Evolutionary conservation across 148 eudicot genomes (phyloP).

Genomic region (Pouteria glomerata): DNA sequence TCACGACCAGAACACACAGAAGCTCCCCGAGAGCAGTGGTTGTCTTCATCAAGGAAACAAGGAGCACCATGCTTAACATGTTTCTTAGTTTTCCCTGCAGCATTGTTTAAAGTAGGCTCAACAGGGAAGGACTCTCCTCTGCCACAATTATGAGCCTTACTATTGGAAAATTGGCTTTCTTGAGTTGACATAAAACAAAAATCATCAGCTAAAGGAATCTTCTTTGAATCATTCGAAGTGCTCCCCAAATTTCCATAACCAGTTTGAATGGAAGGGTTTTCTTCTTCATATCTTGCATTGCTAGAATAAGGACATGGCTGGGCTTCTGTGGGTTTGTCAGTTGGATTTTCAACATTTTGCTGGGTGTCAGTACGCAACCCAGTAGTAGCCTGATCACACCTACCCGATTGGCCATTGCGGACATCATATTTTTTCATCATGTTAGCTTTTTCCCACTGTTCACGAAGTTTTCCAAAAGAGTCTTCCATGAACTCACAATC

Average conservation of each 20-base stretch:
- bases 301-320: slow-evolving; percentile 10
- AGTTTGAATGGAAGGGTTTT: not conserved
- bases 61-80: slow-evolving; percentile 7
- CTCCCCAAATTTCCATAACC: slow-evolving; percentile 4
- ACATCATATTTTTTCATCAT: slow-evolving; percentile 31
- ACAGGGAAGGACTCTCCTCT: slow-evolving; percentile 1
- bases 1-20: not conserved
- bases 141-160: not conserved
- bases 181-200: slow-evolving; percentile 3
- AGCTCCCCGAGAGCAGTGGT: slow-evolving; percentile 7
- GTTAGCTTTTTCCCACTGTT: slow-evolving; percentile 69
- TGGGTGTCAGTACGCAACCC: slow-evolving; percentile 16
- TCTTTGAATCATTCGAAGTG: not conserved
- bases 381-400: slow-evolving; percentile 18
- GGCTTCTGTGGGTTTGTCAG: slow-evolving; percentile 12
- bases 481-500: slow-evolving; percentile 77
- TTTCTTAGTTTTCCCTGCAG: slow-evolving; percentile 1
- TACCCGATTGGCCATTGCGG: slow-evolving; percentile 16
- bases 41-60: slow-evolving; percentile 4
- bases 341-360: slow-evolving; percentile 12
- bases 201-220: slow-evolving; percentile 6
- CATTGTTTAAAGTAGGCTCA: not conserved
- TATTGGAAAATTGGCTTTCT: not conserved
- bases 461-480: slow-evolving; percentile 43
- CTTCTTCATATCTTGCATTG: slow-evolving; percentile 15